Percentiles rank a stretch among this genome's conserved stretches.
Conservation (phyloP, 2,329 filamentous ascomycete genomes). For the Paradendryphiella salina region DNA sequence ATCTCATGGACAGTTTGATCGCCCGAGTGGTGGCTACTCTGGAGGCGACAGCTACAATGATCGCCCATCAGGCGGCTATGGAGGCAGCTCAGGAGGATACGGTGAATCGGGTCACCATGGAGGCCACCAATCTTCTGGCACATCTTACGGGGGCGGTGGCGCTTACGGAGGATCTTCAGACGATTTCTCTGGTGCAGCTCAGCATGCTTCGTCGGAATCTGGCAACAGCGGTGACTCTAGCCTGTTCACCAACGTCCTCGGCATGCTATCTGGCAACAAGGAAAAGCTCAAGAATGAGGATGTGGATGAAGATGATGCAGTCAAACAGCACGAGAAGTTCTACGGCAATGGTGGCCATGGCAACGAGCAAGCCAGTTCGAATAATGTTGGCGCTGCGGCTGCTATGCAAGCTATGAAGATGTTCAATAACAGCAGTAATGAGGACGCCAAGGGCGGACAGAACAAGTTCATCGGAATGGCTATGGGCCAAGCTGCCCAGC, state of each 20-base stretch:
- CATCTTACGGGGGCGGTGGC: conserved; percentile 49
- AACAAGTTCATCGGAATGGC: conserved; percentile 82
- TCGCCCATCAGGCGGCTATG: conserved; percentile 26
- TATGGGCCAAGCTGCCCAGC: conserved; percentile 83
- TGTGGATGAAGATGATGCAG: conserved; percentile 67
- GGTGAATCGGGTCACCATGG: conserved; percentile 28
- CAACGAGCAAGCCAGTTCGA: conserved; percentile 51
- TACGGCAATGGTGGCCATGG: conserved; percentile 60
- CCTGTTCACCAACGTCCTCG: conserved; percentile 62
- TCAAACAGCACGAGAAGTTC: conserved; percentile 74
- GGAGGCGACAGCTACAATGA: conserved; percentile 19
- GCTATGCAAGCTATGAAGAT: conserved; percentile 81
- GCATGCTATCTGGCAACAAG: conserved; percentile 59
- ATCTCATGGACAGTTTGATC: conserved; percentile 11
- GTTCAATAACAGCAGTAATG: conserved; percentile 64
- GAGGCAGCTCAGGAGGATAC: conserved; percentile 23
- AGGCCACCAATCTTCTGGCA: conserved; percentile 47
- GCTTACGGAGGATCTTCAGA: conserved; percentile 47
- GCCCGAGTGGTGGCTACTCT: neutral
- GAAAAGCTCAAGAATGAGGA: conserved; percentile 55
- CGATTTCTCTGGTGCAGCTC: conserved; percentile 58
- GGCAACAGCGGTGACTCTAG: conserved; percentile 54
- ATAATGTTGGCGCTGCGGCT: conserved; percentile 61
- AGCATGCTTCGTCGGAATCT: conserved; percentile 60
- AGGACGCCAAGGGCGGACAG: conserved; percentile 59